These are phyloP conservation scores for Galerina sulciceps DNA, from an alignment of 768 basidiomycete species.

Conservation along the genomic window DNA sequence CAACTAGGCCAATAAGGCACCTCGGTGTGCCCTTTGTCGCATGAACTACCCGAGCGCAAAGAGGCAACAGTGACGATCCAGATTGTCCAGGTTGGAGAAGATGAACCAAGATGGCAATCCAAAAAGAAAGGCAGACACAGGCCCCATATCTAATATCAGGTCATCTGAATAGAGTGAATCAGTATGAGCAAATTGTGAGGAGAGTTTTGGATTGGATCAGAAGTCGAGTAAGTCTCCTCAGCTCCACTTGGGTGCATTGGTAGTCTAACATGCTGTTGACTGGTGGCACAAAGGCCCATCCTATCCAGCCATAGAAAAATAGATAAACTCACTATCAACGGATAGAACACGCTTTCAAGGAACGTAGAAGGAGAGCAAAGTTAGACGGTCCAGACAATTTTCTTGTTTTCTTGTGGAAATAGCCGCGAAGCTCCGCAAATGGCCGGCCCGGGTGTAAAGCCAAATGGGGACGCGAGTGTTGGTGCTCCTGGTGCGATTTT, in stretches of 20 bases:
- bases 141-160: not conserved
- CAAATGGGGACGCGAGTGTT: conserved; percentile 10
- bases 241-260: conserved; percentile 42
- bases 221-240: conserved; percentile 45
- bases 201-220: conserved; percentile 19
- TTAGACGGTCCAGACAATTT: not conserved
- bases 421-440: conserved; percentile 12
- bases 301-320: conserved; percentile 16
- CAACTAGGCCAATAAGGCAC: not conserved
- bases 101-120: conserved; percentile 5
- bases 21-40: not conserved
- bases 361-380: not conserved
- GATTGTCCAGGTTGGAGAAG: conserved; percentile 4
- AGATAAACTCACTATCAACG: conserved; percentile 20
- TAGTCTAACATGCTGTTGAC: conserved; percentile 60
- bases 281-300: conserved; percentile 43
- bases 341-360: not conserved
- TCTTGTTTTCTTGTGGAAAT: conserved; percentile 13
- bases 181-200: conserved; percentile 14
- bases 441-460: conserved; percentile 3
- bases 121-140: conserved; percentile 1
- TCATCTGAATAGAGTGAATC: conserved; percentile 18
- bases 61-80: not conserved
- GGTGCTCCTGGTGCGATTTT: conserved; percentile 6
- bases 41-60: not conserved